Base-by-base conservation (phyloP, 805 yeast genomes). In the Lachancea sp. region DNA sequence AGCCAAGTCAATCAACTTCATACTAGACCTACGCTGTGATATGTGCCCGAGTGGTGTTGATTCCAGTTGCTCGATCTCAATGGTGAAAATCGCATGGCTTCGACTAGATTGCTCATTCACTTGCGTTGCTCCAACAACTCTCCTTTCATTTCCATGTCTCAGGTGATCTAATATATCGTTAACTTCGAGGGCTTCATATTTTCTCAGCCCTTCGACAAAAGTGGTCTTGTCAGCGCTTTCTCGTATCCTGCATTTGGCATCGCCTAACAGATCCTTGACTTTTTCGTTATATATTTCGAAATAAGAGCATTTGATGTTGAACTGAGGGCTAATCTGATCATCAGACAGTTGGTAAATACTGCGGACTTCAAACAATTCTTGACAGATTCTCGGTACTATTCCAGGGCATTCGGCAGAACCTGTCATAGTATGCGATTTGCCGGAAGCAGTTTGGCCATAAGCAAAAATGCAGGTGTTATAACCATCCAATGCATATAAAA, bases 361-460 rank as follows among this genome's bases (percentile, higher is more conserved):
- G 6, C 43, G 17, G 2, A 41, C 42, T 15, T 40, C 47, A 26
- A 44, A 44, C 2, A 44, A 36, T 15, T 44, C 47, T 18, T 30
- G 25, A 23, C 47, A 44, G 17, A 44, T 22, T 21, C 43, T 34
- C 4, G 44, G 42, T 5, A 44, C 38, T 3, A 44, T 37, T 13
- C 47, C 47, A 2, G 44, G 44, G 23, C 13, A 11, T 25, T 33
- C 26, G 5, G 40, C n/a, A 3, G 26, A 20, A 15, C 71, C 66
- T 1, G 87, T 74, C 97, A 90, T 92, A 0, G 98, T 92, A 59
- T 65, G 80, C 0, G 97, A 89, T 57, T 90, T 90, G 3, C 98
- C 98, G 0, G 97, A 82, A 0, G 92, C 96, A 0, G 98, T 92
- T 61, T 90, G 98, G 1, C 98, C 98, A 59, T 92, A 90, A 0